Evolutionary conservation across 192 early-diverging fungal genomes (phyloP), one percentile per base, ranked within the genome.

Genomic region (Gamsiella multidivaricata): DNA sequence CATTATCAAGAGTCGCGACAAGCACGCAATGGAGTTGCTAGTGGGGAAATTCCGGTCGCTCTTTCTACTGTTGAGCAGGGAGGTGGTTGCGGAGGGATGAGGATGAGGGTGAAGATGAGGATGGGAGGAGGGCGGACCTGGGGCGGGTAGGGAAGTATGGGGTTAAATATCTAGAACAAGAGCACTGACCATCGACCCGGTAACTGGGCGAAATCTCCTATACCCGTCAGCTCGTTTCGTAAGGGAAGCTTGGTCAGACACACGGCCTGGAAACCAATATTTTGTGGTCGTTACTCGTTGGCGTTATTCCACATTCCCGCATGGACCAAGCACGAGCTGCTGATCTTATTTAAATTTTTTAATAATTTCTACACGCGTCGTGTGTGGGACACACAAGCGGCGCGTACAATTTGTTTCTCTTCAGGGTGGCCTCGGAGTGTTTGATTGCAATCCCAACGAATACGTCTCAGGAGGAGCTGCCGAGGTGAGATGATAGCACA

Each of bases 391-490:
- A n/a, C n/a, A n/a, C n/a, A n/a, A n/a, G n/a, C n/a, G n/a, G n/a
- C n/a, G n/a, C n/a, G n/a, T n/a, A n/a, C n/a, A n/a, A n/a, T 53
- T 53, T 29, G 11, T 31, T 53, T 53, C 23, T 31, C 10, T 25
- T 36, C 43, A 60, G 58, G 41, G 28, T 60, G 58, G 47, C 7
- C 41, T 47, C 10, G 32, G 59, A 61, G 46, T 59, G 26, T 59
- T 23, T 59, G 25, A 61, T 59, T 59, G 42, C 41, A 29, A 59
- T 59, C 28, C 18, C 54, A 41, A 57, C 54, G 28, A 20, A 53
- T 9, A 39, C 12, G 12, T 39, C 37, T 39, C 37, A 9, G 7
- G 37, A 12, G 7, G 37, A 39, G 37, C 37, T 39, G 37, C 7
- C n/a, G 37, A 5, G 37, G 5, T 39, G 37, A 9, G 12, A 39